Percentiles rank a stretch among this genome's conserved stretches.
Conservation (phyloP, 371 early-diverging fungal genomes). For the Mortierella sp. region DNA sequence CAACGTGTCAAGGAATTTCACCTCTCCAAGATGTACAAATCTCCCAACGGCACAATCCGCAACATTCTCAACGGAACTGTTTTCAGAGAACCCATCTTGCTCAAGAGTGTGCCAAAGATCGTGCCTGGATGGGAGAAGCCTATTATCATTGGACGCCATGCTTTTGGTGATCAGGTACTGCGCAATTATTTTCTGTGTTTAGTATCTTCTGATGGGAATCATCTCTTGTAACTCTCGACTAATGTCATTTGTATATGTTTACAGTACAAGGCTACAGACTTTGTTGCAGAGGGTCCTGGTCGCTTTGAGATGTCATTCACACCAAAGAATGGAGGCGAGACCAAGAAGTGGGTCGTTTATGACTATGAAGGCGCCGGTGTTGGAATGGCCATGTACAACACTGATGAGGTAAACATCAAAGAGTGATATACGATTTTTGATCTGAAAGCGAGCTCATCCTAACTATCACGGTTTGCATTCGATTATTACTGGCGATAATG, state of each 20-base stretch:
- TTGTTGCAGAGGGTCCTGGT: slow-evolving; percentile 91
- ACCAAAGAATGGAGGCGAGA: slow-evolving; percentile 81
- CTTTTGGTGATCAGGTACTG: slow-evolving; percentile 94
- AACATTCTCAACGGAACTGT: slow-evolving; percentile 97
- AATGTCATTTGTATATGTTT: background rate
- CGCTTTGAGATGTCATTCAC: slow-evolving; percentile 91
- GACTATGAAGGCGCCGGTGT: slow-evolving; percentile 91
- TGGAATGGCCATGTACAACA: slow-evolving; percentile 97
- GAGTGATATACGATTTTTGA: background rate
- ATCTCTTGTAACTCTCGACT: background rate
- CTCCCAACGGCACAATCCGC: slow-evolving; percentile 98
- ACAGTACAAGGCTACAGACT: slow-evolving; percentile 95
- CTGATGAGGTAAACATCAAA: slow-evolving; percentile 66
- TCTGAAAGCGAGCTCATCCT: background rate
- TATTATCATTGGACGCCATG: slow-evolving; percentile 96
- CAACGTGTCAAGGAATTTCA: slow-evolving; percentile 96
- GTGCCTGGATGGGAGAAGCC: slow-evolving; percentile 97
- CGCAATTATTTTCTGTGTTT: background rate
- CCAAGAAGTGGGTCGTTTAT: slow-evolving; percentile 77
- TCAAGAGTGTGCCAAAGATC: slow-evolving; percentile 89
- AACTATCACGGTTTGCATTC: background rate
- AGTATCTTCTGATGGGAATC: background rate
- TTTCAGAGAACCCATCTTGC: slow-evolving; percentile 97
- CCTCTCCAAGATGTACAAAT: slow-evolving; percentile 96
- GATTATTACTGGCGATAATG: background rate